phyloP scores from a whole-genome alignment of 352 stramenopile species.

The Phytophthora cajani region DNA sequence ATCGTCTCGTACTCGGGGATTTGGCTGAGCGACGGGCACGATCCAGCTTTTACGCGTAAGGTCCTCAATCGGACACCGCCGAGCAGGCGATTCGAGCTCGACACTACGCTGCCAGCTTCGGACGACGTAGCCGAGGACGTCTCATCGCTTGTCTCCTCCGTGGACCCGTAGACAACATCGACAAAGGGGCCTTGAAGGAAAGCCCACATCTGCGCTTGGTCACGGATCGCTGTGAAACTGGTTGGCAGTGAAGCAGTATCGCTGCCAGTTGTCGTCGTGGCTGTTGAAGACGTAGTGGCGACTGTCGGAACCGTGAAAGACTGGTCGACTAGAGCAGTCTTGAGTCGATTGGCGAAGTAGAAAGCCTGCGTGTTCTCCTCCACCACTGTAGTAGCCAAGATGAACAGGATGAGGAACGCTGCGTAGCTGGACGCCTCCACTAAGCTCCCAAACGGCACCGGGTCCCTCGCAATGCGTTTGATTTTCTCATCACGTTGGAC shows the following conservation, averaged over 20 bases:
- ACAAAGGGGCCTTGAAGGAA: slow-evolving; percentile 71
- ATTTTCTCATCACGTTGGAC: slow-evolving; percentile 45
- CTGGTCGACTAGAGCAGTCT: slow-evolving; percentile 51
- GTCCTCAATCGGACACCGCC: slow-evolving; percentile 64
- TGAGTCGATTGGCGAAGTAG: slow-evolving; percentile 71
- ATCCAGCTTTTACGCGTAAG: slow-evolving; percentile 60
- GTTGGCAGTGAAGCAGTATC: slow-evolving; percentile 34
- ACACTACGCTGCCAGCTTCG: slow-evolving; percentile 38
- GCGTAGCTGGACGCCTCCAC: slow-evolving; percentile 54
- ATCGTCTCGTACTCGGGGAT: slow-evolving; percentile 72
- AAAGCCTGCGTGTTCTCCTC: slow-evolving; percentile 58
- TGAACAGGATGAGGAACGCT: slow-evolving; percentile 65
- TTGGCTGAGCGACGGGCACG: slow-evolving; percentile 52
- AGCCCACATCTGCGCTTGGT: slow-evolving; percentile 63
- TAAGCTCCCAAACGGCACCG: slow-evolving; percentile 62
- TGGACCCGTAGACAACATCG: slow-evolving; percentile 55
- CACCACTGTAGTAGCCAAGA: slow-evolving; percentile 58
- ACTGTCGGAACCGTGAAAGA: slow-evolving; percentile 45
- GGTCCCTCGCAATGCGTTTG: slow-evolving; percentile 43
- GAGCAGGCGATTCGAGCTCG: slow-evolving; percentile 59
- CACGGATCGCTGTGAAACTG: slow-evolving; percentile 60
- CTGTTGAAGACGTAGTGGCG: slow-evolving; percentile 19
- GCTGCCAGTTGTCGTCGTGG: slow-evolving; percentile 20
- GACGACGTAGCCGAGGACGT: slow-evolving; percentile 7
- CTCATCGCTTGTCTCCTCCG: slow-evolving; percentile 18